Evolutionary conservation across 192 early-diverging fungal species (phyloP), one percentile per base, ranked within the genome.

Genomic region (Lobosporangium transversale): DNA sequence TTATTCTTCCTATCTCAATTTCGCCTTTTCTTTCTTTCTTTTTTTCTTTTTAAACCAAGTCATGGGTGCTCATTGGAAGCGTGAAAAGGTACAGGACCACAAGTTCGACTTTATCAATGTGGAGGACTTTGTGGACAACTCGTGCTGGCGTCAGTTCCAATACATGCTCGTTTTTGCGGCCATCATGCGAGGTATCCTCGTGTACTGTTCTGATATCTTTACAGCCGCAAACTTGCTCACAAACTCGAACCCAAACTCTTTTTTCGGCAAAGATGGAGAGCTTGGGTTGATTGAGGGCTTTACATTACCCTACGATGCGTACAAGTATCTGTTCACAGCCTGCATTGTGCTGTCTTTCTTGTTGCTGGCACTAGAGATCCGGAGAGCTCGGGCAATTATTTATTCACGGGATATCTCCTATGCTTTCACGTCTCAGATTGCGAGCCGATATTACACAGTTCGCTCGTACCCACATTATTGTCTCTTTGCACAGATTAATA

Each of bases 41-140:
- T n/a, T n/a, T n/a, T n/a, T n/a, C n/a, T n/a, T n/a, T n/a, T n/a
- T n/a, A n/a, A n/a, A 50, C 35, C 11, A 2, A 29, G 15, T 51
- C 78, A 83, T 79, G 63, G 69, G 81, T 27, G 83, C 89, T n/a
- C 86, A 89, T 33, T 93, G 94, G 93, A 92, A 93, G 81, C 82
- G 91, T 53, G 91, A 92, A 68, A 80, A 87, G 53, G 87, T 93
- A 23, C 62, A 82, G 64, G 94, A 94, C 83, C 92, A 95, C 83
- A 94, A 93, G 76, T 95, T 95, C 70, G 93, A 94, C 82, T 93
- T 89, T 79, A 83, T 95, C 52, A 91, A 95, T 59, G 83, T 93
- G 35, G 87, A 93, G 12, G 91, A 93, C 59, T 94, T 92, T 83
- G 30, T 79, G 12, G 70, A 83, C 50, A 65, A 68, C 6, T 80